Percentiles rank a stretch among this genome's conserved stretches.
Conservation (phyloP, 805 yeast species). For the Wickerhamomyces strasburgensis region DNA sequence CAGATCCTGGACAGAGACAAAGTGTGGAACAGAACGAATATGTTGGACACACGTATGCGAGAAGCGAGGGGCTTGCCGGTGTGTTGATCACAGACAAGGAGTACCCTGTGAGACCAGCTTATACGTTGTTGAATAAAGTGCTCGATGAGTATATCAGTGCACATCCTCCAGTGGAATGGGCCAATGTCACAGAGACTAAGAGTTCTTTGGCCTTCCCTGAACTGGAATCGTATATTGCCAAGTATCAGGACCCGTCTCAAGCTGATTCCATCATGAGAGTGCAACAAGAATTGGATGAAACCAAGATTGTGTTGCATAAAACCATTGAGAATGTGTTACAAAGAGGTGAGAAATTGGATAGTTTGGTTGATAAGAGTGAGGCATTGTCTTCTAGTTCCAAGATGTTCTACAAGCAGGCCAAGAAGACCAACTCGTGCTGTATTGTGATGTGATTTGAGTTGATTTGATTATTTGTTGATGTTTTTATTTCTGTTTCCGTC, state of each 20-base stretch:
- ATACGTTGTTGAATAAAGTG: constrained; percentile 83
- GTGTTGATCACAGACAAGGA: constrained; percentile 91
- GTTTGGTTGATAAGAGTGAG: constrained; percentile 92
- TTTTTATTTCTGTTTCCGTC: too few relatives aligned
- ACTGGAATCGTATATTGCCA: constrained; percentile 63
- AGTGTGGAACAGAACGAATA: constrained; percentile 84
- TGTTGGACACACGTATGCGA: constrained; percentile 85
- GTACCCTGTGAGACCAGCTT: constrained; percentile 95
- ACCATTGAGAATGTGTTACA: constrained; percentile 91
- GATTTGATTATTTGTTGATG: too few relatives aligned
- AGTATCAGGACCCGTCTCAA: constrained; percentile 95
- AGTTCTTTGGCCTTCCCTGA: constrained; percentile 48
- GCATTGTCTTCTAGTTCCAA: constrained; percentile 83
- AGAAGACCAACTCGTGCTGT: constrained; percentile 90
- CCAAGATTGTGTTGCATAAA: constrained; percentile 92
- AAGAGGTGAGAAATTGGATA: constrained; percentile 93
- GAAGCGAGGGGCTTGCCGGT: constrained; percentile 88
- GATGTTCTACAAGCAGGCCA: constrained; percentile 96
- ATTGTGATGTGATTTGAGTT: constrained; percentile 58
- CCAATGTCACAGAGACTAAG: constrained; percentile 38
- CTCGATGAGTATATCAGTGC: constrained; percentile 84
- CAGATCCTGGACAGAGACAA: constrained; percentile 87
- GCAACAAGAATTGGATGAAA: constrained; percentile 96
- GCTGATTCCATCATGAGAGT: constrained; percentile 97
- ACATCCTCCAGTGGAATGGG: constrained; percentile 76